phyloP scores from a whole-genome alignment of 768 basidiomycete genomes.

The Xerocomus brunneocitrinus region DNA sequence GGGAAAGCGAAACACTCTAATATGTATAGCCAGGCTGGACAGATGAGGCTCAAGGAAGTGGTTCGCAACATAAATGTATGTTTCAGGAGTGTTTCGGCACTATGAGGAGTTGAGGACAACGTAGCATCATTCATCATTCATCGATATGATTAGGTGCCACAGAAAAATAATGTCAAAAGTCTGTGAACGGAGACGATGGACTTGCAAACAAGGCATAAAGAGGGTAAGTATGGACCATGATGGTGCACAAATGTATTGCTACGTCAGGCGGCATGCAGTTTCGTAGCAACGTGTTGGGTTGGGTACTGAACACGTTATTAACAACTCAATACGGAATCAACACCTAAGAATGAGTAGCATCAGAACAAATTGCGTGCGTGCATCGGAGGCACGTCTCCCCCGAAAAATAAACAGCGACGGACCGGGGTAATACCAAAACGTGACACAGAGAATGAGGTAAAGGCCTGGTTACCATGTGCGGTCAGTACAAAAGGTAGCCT shows the following conservation, averaged over 20 bases:
- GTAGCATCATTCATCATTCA: not conserved
- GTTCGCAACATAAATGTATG: not conserved
- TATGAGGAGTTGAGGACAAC: not conserved
- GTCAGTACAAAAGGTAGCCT: not conserved
- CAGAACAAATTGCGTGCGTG: not conserved
- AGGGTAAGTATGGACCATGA: not conserved
- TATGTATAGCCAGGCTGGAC: not conserved
- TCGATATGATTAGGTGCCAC: too few relatives aligned
- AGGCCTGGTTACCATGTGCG: constrained; percentile 33
- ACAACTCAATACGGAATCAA: not conserved
- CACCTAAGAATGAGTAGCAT: constrained; percentile 6
- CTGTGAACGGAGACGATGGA: not conserved
- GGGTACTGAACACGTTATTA: not conserved
- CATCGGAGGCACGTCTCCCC: not conserved
- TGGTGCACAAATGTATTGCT: not conserved
- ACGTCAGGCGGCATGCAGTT: not conserved
- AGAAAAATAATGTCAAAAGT: not conserved
- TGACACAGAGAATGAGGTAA: constrained; percentile 53
- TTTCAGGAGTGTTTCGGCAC: not conserved
- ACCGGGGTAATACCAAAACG: constrained; percentile 53
- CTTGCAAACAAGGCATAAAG: not conserved
- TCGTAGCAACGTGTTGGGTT: too few relatives aligned
- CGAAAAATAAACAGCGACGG: constrained; percentile 4
- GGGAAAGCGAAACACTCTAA: not conserved
- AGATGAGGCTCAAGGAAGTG: not conserved